Evolutionary conservation across 192 early-diverging fungal species (phyloP), one percentile per base, ranked within the genome.

Genomic region (Coemansia sp.): DNA sequence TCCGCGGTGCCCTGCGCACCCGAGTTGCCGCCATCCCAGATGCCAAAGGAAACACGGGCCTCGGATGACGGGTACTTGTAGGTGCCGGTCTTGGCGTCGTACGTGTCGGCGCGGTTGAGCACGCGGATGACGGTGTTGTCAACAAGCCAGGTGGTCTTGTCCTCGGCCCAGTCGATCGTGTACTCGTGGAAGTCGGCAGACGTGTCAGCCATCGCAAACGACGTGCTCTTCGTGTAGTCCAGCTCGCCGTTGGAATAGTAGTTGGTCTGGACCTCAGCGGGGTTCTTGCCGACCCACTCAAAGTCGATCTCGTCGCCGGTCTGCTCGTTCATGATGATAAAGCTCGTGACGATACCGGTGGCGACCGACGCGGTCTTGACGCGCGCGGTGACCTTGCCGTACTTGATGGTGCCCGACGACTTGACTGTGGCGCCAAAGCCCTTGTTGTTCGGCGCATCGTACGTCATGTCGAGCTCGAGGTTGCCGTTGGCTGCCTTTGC

Each of bases 301-400:
- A 82, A 85, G 67, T 89, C 88, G 27, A 89, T 82, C 59, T 89
- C 88, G 57, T 89, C 86, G 33, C 83, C 83, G 23, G 53, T 80
- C 60, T 67, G 56, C 45, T 75, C 73, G 60, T 65, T 73, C 42
- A 65, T 61, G 42, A 75, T 64, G 28, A 88, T 84, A 35, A 86
- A 85, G 21, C 79, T 74, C 11, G 82, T 78, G 8, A 88, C 84
- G 9, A 88, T 84, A 19, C 85, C 85, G 0, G 64, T 65, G 1
- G 81, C 80, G 0, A 60, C 60, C 9, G 80, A 80, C 6, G 71
- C 86, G 0, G 83, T 71, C 71, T 83, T 83, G 30, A 86, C 73
- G 14, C 82, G 81, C 0, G 85, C 85, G 6, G 81, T 82, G 2
- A 85, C 78, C 22, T 61, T 74, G 25, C 87, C 87, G 52, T 85